These are phyloP conservation scores for Trichoderma oligosporum DNA, from an alignment of 2,329 filamentous ascomycete species.

Conservation along the genomic window DNA sequence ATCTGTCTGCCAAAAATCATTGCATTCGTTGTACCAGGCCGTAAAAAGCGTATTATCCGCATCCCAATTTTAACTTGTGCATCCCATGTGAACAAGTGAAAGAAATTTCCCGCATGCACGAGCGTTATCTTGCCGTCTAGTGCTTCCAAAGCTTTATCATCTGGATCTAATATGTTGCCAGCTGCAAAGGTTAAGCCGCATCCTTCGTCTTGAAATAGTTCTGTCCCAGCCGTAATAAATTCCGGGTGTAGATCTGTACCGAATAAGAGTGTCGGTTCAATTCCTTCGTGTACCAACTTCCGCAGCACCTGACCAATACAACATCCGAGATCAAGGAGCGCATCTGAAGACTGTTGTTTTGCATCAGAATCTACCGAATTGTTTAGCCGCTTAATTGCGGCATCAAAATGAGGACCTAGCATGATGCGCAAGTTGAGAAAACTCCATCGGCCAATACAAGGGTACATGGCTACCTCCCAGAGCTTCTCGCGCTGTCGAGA, in stretches of 20 bases:
- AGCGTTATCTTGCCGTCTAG: neutral
- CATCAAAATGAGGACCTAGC: neutral
- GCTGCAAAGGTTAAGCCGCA: neutral
- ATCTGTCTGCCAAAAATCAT: constrained; percentile 5
- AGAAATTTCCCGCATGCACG: constrained; percentile 2
- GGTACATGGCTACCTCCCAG: constrained; percentile 7
- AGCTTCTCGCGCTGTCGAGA: neutral
- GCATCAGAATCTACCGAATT: neutral
- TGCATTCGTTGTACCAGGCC: neutral
- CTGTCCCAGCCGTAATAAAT: neutral
- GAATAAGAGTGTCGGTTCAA: neutral
- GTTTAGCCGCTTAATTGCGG: neutral
- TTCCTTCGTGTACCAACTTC: neutral
- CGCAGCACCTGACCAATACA: neutral
- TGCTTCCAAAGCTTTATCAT: neutral
- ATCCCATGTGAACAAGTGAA: constrained; percentile 8
- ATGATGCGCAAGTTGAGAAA: constrained; percentile 1
- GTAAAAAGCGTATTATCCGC: neutral
- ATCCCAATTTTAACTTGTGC: neutral
- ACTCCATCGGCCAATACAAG: constrained; percentile 1
- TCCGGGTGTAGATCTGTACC: neutral
- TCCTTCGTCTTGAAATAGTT: neutral
- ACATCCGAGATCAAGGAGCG: constrained; percentile 3
- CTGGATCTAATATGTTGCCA: neutral
- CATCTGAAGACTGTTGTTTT: neutral